Conservation (phyloP, 208 protist genomes). For the Leishmania lainsoni region DNA sequence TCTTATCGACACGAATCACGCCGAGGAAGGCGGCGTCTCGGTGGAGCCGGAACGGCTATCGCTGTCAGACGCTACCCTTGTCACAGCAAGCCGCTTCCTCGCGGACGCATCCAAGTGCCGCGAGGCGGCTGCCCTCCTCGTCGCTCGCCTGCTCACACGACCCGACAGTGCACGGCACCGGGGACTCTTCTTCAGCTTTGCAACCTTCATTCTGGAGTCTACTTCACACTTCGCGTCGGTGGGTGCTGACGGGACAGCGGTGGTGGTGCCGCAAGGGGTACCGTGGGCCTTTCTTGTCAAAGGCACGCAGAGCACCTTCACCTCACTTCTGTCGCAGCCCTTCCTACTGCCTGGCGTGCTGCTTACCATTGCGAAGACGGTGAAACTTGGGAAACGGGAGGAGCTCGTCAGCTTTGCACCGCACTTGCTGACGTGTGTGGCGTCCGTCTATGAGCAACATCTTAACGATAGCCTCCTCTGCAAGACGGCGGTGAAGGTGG, state of each 20-base stretch:
- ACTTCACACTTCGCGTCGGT: neutral
- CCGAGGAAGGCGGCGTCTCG: neutral
- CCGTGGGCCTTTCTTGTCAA: slow-evolving; percentile 24
- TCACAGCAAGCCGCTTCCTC: slow-evolving; percentile 75
- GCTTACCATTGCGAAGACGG: slow-evolving; percentile 80
- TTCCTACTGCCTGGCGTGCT: slow-evolving; percentile 82
- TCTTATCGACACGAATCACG: slow-evolving; percentile 83
- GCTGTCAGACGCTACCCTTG: slow-evolving; percentile 77
- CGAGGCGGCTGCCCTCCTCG: slow-evolving; percentile 91
- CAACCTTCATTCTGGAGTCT: slow-evolving; percentile 35
- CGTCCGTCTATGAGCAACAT: slow-evolving; percentile 31
- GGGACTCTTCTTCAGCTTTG: slow-evolving; percentile 66
- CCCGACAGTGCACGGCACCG: slow-evolving; percentile 81
- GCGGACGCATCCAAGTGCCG: slow-evolving; percentile 86
- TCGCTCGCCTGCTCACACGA: slow-evolving; percentile 90
- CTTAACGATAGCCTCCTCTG: slow-evolving; percentile 67
- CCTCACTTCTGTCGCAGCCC: slow-evolving; percentile 26
- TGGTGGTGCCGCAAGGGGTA: slow-evolving; percentile 8
- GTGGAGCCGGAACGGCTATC: slow-evolving; percentile 16
- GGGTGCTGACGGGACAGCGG: neutral
- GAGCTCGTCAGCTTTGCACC: slow-evolving; percentile 78
- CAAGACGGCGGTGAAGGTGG: slow-evolving; percentile 91
- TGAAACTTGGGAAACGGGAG: slow-evolving; percentile 92
- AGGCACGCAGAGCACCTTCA: slow-evolving; percentile 28
- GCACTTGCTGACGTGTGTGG: slow-evolving; percentile 49